Evolutionary conservation across 441 rosid genomes (phyloP).

Genomic region (Erodium moschatum): DNA sequence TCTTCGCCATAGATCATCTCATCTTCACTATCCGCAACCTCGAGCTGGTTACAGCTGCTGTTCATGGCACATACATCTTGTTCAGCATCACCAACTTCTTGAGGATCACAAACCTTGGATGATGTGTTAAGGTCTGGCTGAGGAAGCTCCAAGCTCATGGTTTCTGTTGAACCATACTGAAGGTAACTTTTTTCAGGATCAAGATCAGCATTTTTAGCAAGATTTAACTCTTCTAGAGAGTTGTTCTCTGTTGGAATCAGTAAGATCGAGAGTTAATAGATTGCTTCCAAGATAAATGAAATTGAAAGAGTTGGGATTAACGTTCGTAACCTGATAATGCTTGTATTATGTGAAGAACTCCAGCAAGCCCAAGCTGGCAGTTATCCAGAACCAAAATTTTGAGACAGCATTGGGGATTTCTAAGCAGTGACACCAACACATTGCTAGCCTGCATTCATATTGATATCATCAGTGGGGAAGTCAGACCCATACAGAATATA

Average conservation of each 20-base stretch:
- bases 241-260: conserved; percentile 43
- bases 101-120: too few species aligned
- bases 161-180: conserved; percentile 5
- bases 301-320: conserved; percentile 3
- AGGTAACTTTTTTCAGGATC: conserved; percentile 25
- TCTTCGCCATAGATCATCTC: conserved; percentile 28
- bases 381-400: conserved; percentile 54
- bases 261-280: conserved; percentile 1
- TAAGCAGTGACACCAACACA: conserved; percentile 52
- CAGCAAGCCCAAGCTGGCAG: conserved; percentile 64
- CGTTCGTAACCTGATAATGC: conserved; percentile 57
- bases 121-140: conserved; percentile 19
- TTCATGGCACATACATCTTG: conserved; percentile 28
- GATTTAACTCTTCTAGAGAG: conserved; percentile 63
- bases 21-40: conserved; percentile 94
- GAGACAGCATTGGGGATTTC: conserved; percentile 48
- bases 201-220: conserved; percentile 43
- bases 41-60: conserved; percentile 37
- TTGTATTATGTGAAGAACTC: conserved; percentile 56
- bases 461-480: background rate
- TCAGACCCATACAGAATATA: background rate
- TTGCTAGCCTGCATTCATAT: conserved; percentile 48
- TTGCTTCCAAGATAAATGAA: background rate
- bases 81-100: conserved; percentile 21
- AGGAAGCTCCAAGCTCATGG: conserved; percentile 21